Evolutionary conservation across 2,329 filamentous ascomycete genomes (phyloP).

Genomic region (Allantophomopsis lycopodina): DNA sequence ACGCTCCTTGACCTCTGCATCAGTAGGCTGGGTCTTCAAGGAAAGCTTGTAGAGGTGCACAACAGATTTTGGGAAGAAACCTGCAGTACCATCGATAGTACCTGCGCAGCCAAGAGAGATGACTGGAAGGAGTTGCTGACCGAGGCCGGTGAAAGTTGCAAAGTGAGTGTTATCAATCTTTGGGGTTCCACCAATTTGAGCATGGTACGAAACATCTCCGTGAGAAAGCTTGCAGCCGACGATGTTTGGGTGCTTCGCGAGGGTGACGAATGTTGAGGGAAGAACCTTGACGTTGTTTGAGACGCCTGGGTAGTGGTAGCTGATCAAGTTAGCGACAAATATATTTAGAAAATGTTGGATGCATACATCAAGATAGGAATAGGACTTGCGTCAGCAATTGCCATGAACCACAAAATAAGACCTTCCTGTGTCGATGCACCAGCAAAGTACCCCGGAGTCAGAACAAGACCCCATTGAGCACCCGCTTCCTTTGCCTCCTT

Average conservation of each 20-base stretch:
- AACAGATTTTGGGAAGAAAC: slow-evolving; percentile 48
- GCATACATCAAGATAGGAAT: slow-evolving; percentile 44
- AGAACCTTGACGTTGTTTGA: slow-evolving; percentile 49
- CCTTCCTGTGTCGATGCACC: slow-evolving; percentile 41
- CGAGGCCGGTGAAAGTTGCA: slow-evolving; percentile 48
- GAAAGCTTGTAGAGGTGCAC: slow-evolving; percentile 40
- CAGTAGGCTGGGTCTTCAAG: slow-evolving; percentile 19
- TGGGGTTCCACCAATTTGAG: slow-evolving; percentile 44
- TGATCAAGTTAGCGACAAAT: slow-evolving; percentile 7
- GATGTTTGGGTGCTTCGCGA: slow-evolving; percentile 50
- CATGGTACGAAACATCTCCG: slow-evolving; percentile 50
- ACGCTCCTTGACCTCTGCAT: slow-evolving; percentile 32
- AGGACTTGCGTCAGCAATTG: slow-evolving; percentile 44
- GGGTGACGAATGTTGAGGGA: slow-evolving; percentile 38
- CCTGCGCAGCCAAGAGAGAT: slow-evolving; percentile 49
- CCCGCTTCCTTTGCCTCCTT: slow-evolving; percentile 36
- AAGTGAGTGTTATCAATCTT: slow-evolving; percentile 44
- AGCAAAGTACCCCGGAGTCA: slow-evolving; percentile 54
- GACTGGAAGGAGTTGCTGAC: slow-evolving; percentile 50
- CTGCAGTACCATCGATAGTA: slow-evolving; percentile 52
- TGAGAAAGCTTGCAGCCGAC: slow-evolving; percentile 59
- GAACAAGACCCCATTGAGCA: slow-evolving; percentile 46
- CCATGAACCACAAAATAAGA: slow-evolving; percentile 44
- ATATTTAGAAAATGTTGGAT: not conserved
- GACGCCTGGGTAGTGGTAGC: slow-evolving; percentile 46